Evolutionary conservation across 192 early-diverging fungal species (phyloP).

Genomic region (Coemansia sp.): DNA sequence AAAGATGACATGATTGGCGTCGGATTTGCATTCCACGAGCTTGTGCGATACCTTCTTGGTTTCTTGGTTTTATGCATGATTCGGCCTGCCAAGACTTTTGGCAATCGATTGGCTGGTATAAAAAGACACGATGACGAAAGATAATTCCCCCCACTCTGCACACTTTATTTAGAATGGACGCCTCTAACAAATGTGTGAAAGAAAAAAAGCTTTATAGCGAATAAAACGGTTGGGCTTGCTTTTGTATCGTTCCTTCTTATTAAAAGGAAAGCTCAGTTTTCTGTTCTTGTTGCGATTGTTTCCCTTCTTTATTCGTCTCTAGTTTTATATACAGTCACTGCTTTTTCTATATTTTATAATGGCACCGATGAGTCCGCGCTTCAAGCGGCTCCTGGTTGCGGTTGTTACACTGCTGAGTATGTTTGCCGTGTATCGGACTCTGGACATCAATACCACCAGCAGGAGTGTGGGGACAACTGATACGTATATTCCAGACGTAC

Average conservation of each 20-base stretch:
- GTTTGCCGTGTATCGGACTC: constrained; percentile 14
- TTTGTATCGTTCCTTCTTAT: not conserved
- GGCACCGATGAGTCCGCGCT: constrained; percentile 10
- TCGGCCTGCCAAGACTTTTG: not conserved
- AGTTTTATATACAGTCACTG: not conserved
- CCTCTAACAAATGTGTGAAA: not conserved
- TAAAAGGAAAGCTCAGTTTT: not conserved
- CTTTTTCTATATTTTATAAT: constrained; percentile 12
- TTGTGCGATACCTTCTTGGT: no score
- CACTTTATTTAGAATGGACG: not conserved
- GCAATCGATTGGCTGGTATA: not conserved
- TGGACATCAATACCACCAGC: not conserved
- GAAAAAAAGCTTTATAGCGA: not conserved
- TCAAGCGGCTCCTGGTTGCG: constrained; percentile 17
- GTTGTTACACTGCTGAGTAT: constrained; percentile 12
- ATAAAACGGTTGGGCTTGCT: not conserved
- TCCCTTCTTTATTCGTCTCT: not conserved
- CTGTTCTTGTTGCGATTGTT: not conserved
- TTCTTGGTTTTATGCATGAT: not conserved
- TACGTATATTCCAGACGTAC: not conserved
- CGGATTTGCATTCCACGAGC: not conserved
- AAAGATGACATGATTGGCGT: not conserved
- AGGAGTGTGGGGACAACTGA: not conserved
- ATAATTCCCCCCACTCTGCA: not conserved
- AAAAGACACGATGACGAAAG: not conserved